Conservation (phyloP, 2,329 filamentous ascomycete genomes). For the Aureobasidium lini region DNA sequence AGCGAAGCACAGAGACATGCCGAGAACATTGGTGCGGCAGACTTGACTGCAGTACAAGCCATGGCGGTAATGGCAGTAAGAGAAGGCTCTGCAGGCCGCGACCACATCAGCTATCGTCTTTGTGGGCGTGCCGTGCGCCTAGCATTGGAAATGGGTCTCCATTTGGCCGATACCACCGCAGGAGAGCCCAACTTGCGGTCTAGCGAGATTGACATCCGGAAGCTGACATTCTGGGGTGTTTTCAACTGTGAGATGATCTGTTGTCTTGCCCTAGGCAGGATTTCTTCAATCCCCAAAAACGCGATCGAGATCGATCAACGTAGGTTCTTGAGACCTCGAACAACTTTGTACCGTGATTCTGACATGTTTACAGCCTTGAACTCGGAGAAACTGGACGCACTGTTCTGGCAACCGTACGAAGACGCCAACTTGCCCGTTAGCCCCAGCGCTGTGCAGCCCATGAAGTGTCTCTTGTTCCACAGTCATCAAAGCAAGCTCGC, state of each 20-base stretch:
- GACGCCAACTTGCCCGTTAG: slow-evolving; percentile 35
- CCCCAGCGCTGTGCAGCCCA: slow-evolving; percentile 60
- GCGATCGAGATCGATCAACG: slow-evolving; percentile 43
- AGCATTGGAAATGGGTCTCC: slow-evolving; percentile 64
- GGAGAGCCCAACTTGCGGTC: slow-evolving; percentile 27
- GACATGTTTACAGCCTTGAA: slow-evolving; percentile 1
- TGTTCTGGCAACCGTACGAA: slow-evolving; percentile 31
- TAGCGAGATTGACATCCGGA: slow-evolving; percentile 41
- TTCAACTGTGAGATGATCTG: slow-evolving; percentile 44
- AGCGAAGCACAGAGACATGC: slow-evolving; percentile 58
- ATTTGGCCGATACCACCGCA: slow-evolving; percentile 38
- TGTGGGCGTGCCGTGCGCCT: slow-evolving; percentile 65
- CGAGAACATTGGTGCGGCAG: slow-evolving; percentile 50
- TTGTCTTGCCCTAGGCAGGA: slow-evolving; percentile 40
- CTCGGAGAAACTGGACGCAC: slow-evolving; percentile 20
- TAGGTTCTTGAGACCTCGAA: slow-evolving; percentile 20
- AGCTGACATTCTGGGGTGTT: slow-evolving; percentile 47
- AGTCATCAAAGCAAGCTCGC: slow-evolving; percentile 61
- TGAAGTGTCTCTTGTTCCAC: slow-evolving; percentile 41
- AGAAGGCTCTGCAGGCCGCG: slow-evolving; percentile 60
- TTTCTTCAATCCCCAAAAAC: slow-evolving; percentile 41
- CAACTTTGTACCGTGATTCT: slow-evolving; percentile 4
- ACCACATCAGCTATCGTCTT: slow-evolving; percentile 66
- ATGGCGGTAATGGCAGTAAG: slow-evolving; percentile 69
- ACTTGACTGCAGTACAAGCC: slow-evolving; percentile 64